Percentiles rank a stretch among this genome's conserved stretches.
Conservation (phyloP, 768 basidiomycete genomes). For the Lactarius vividus region DNA sequence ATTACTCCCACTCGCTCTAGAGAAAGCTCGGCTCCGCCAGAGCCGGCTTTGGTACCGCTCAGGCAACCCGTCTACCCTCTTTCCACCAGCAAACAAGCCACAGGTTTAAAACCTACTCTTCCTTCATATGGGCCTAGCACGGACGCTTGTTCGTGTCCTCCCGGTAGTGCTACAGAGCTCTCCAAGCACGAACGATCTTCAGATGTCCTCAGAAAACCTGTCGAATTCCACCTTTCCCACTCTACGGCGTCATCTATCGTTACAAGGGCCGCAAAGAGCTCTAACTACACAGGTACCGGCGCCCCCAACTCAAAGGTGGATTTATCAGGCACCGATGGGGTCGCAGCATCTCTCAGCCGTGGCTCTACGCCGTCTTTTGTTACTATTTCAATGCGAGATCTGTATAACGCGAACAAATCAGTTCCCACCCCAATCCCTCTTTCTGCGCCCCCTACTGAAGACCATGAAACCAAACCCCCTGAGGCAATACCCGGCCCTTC, state of each 20-base stretch:
- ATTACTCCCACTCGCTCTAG: not conserved
- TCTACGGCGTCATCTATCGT: not conserved
- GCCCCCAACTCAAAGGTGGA: not conserved
- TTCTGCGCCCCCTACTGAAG: not conserved
- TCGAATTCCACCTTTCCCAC: not conserved
- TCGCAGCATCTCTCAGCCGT: not conserved
- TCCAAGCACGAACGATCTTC: not conserved
- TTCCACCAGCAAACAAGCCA: not conserved
- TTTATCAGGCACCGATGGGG: not conserved
- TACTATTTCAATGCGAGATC: conserved; percentile 8
- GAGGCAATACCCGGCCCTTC: not conserved
- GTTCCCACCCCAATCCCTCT: too few species aligned
- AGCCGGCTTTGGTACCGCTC: not conserved
- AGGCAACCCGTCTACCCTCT: not conserved
- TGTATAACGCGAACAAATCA: not conserved
- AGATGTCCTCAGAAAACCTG: not conserved
- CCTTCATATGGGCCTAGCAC: not conserved
- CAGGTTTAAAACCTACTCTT: not conserved
- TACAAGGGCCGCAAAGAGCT: not conserved
- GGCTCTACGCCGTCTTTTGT: not conserved
- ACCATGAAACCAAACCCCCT: not conserved
- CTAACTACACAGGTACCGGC: not conserved
- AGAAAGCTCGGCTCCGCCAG: not conserved
- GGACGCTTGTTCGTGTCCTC: not conserved
- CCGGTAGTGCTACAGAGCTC: not conserved